phyloP scores from a whole-genome alignment of 164 flowering plant species.

The Macadamia integrifolia region DNA sequence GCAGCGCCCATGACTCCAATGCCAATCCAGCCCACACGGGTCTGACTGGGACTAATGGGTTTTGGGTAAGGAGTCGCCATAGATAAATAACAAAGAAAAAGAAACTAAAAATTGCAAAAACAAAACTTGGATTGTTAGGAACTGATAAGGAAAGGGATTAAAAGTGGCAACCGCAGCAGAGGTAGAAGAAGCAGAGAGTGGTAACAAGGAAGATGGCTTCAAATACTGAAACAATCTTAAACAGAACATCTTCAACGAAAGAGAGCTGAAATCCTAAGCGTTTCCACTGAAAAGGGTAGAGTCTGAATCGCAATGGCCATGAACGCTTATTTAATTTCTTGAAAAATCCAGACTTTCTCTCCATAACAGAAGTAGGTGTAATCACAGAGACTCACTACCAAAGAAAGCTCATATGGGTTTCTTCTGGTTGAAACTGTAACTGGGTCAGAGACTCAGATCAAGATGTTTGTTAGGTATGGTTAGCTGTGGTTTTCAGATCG shows the following conservation, averaged over 20 bases:
- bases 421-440: no score
- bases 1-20: constrained; percentile 82
- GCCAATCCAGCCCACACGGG: constrained; percentile 71
- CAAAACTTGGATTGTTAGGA: no score
- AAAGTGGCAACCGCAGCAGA: constrained; percentile 42
- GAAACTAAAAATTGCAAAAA: no score
- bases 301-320: constrained; percentile 4
- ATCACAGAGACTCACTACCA: no score
- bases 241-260: constrained; percentile 30
- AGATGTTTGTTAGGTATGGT: no score
- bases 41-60: constrained; percentile 38
- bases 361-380: no score
- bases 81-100: no score
- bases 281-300: constrained; percentile 7
- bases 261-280: constrained; percentile 15
- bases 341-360: no score
- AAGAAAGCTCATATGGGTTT: no score
- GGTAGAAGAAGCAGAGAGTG: constrained; percentile 36
- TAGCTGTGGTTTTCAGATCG: no score
- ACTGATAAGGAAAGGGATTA: constrained; percentile 4
- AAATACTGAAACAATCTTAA: constrained; percentile 32
- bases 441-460: no score
- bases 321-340: constrained; percentile 12
- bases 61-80: constrained; percentile 51
- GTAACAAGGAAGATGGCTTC: constrained; percentile 39